Conservation (phyloP, 2,329 filamentous ascomycete species). For the Alternaria brassicae region DNA sequence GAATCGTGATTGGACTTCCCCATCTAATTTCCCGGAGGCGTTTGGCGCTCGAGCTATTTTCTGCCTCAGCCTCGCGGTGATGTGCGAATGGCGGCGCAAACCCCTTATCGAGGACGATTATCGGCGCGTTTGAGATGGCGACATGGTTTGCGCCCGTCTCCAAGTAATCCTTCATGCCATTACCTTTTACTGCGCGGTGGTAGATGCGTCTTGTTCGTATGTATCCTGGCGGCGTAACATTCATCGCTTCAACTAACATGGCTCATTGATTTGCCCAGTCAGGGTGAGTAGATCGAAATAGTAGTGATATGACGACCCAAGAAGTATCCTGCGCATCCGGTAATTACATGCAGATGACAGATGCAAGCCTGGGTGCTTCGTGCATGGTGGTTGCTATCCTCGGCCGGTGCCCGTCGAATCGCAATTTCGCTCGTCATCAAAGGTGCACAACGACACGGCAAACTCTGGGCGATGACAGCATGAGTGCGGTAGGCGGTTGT, state of each 20-base stretch:
- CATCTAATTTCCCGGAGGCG: slow-evolving; percentile 36
- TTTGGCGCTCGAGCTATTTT: slow-evolving; percentile 36
- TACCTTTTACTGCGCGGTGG: neutral
- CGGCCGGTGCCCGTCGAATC: slow-evolving; percentile 25
- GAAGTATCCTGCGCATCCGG: slow-evolving; percentile 11
- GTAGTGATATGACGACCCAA: neutral
- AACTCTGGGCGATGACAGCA: slow-evolving; percentile 7
- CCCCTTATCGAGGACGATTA: slow-evolving; percentile 27
- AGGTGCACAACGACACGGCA: slow-evolving; percentile 21
- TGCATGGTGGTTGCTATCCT: slow-evolving; percentile 22
- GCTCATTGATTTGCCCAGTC: neutral
- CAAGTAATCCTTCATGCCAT: neutral
- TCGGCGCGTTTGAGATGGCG: slow-evolving; percentile 21
- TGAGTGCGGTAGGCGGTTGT: neutral
- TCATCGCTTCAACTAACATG: neutral
- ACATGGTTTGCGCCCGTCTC: neutral
- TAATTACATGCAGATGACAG: slow-evolving; percentile 31
- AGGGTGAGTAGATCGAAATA: neutral
- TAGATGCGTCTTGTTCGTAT: neutral
- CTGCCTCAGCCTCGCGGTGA: slow-evolving; percentile 20
- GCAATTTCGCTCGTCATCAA: slow-evolving; percentile 37
- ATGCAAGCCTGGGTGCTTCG: slow-evolving; percentile 14
- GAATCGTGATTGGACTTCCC: slow-evolving; percentile 32
- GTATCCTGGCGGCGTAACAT: neutral
- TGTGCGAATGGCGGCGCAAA: slow-evolving; percentile 18